phyloP scores from a whole-genome alignment of 306 rosid genomes.

The Leucaena leucocephala region DNA sequence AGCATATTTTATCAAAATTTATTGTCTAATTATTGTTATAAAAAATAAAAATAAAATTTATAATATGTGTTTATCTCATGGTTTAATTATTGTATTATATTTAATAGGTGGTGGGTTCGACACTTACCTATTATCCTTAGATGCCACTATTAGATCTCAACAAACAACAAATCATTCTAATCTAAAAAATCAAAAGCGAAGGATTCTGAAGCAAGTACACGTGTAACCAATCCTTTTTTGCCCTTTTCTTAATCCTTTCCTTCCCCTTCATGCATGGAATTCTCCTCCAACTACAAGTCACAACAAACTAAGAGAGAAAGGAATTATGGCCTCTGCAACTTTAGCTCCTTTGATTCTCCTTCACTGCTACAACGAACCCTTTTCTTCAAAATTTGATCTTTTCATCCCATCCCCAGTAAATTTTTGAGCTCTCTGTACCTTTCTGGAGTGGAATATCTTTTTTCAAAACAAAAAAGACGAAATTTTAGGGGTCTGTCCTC shows the following conservation, averaged over 20 bases:
- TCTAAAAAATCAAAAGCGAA: constrained; percentile 54
- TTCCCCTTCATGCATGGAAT: constrained; percentile 95
- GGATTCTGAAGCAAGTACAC: constrained; percentile 56
- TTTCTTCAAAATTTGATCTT: constrained; percentile 43
- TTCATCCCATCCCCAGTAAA: constrained; percentile 29
- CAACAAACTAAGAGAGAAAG: constrained; percentile 24
- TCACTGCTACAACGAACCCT: constrained; percentile 38
- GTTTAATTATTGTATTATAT: no score
- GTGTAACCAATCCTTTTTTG: constrained; percentile 63
- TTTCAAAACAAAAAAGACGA: constrained; percentile 18
- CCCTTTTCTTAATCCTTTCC: constrained; percentile 37
- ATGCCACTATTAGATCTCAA: constrained; percentile 40
- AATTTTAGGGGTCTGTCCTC: constrained; percentile 48
- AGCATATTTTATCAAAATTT: no score
- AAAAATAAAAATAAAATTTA: no score
- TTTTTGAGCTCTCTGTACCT: constrained; percentile 34
- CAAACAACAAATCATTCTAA: constrained; percentile 53
- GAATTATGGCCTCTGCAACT: constrained; percentile 31
- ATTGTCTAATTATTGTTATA: no score
- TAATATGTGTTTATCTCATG: no score
- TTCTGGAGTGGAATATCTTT: background rate
- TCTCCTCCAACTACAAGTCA: constrained; percentile 73
- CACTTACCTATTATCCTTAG: no score
- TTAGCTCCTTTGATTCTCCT: constrained; percentile 50
- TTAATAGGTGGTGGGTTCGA: no score